Conservation (phyloP, 2,329 filamentous ascomycete genomes). For the Botryosphaeria agaves region DNA sequence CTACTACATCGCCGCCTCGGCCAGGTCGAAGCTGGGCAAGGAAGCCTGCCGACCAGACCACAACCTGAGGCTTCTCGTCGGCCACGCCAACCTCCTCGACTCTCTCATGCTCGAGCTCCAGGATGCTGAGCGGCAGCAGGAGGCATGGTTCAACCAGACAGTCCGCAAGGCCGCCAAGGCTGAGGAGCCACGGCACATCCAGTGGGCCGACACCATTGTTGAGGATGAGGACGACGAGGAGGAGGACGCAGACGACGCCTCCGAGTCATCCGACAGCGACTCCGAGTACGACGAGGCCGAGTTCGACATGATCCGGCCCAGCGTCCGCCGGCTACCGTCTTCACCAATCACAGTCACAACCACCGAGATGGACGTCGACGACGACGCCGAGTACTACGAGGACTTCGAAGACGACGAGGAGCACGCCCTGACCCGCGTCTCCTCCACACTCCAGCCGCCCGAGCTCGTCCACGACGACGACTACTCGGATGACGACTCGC, state of each 20-base stretch:
- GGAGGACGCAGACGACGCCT: slow-evolving; percentile 34
- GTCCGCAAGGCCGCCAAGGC: slow-evolving; percentile 54
- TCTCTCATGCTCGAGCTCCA: slow-evolving; percentile 81
- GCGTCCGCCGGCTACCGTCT: slow-evolving; percentile 18
- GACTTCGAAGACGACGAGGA: slow-evolving; percentile 28
- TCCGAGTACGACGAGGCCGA: slow-evolving; percentile 36
- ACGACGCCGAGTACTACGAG: slow-evolving; percentile 27
- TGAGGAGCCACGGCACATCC: slow-evolving; percentile 53
- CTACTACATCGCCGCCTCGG: slow-evolving; percentile 95
- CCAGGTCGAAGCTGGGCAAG: slow-evolving; percentile 83
- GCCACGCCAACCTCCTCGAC: slow-evolving; percentile 96
- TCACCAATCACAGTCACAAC: slow-evolving; percentile 24
- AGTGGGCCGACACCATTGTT: slow-evolving; percentile 69
- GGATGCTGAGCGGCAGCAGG: slow-evolving; percentile 88
- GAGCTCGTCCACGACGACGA: slow-evolving; percentile 31
- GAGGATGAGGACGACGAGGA: slow-evolving; percentile 57
- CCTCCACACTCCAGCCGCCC: slow-evolving; percentile 26
- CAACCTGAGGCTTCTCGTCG: slow-evolving; percentile 86
- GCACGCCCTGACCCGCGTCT: slow-evolving; percentile 26
- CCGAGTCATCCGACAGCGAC: slow-evolving; percentile 28
- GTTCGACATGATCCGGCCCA: slow-evolving; percentile 24
- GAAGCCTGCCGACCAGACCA: slow-evolving; percentile 86
- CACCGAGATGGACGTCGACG: slow-evolving; percentile 21
- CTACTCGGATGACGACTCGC: slow-evolving; percentile 30
- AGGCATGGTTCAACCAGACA: slow-evolving; percentile 94